Base-by-base conservation (phyloP, 78 protist species). In the Mantamonas sphyraenae region DNA sequence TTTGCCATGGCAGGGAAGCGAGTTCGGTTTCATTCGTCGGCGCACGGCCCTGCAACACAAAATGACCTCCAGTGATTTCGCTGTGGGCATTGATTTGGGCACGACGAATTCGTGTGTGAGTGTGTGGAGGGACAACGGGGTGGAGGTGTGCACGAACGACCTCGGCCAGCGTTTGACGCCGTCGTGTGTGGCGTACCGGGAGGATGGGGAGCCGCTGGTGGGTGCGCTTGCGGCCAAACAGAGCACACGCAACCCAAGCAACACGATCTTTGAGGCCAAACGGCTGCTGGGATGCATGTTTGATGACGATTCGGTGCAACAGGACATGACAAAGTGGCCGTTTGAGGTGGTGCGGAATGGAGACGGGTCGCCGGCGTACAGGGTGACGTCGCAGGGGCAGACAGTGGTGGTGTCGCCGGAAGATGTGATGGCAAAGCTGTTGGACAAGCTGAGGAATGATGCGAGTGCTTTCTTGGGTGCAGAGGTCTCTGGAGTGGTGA, bases 81-180 rank as follows among this genome's bases (percentile, higher is more conserved):
- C 65, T 45, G n/a, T n/a, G n/a, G n/a, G n/a, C n/a, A n/a, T n/a
- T n/a, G n/a, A n/a, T n/a, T n/a, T n/a, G n/a, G n/a, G n/a, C n/a
- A n/a, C n/a, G n/a, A n/a, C n/a, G n/a, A n/a, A n/a, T n/a, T n/a
- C n/a, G n/a, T n/a, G n/a, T n/a, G n/a, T n/a, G n/a, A n/a, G n/a
- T n/a, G n/a, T n/a, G n/a, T n/a, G n/a, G n/a, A n/a, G n/a, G n/a
- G n/a, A n/a, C n/a, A n/a, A n/a, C n/a, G n/a, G n/a, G n/a, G n/a
- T n/a, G n/a, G n/a, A n/a, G n/a, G n/a, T n/a, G n/a, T n/a, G n/a
- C n/a, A n/a, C n/a, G 84, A 92, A 92, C 71, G 67, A 88, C 16
- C 90, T 86, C 77, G 97, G 97, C 10, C 28, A 26, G 22, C 90
- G 97, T 33, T 91, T 96, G 19, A 95, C 97, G 2, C 98, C 98